phyloP scores from a whole-genome alignment of 23 red algal genomes.

The Pyropia haitanensis region DNA sequence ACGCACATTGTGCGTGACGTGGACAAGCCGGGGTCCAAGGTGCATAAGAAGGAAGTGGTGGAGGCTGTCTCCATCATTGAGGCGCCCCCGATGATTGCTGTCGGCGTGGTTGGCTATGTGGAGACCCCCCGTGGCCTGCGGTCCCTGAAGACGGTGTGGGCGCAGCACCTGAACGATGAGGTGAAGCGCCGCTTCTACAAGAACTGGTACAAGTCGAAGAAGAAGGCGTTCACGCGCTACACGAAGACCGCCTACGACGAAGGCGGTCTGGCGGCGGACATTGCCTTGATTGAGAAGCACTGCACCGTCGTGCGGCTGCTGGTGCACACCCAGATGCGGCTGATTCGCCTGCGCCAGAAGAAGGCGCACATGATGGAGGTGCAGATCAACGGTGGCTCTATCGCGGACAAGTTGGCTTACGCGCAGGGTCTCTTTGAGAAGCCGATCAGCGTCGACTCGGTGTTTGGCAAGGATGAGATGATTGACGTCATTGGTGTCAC shows the following conservation, averaged over 20 bases:
- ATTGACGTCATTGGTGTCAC: conserved; percentile 97
- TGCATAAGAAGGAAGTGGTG: conserved; percentile 97
- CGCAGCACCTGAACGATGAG: conserved; percentile 97
- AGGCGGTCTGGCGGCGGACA: conserved; percentile 10
- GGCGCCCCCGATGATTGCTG: conserved; percentile 82
- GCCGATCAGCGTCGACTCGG: conserved; percentile 74
- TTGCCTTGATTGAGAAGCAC: conserved; percentile 76
- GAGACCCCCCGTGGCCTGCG: conserved; percentile 97
- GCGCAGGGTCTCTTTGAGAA: conserved; percentile 89
- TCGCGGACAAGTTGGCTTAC: conserved; percentile 88
- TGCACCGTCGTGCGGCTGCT: conserved; percentile 83
- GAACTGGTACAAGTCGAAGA: conserved; percentile 99
- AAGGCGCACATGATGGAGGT: conserved; percentile 95
- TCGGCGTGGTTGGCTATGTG: conserved; percentile 90
- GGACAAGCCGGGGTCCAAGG: conserved; percentile 93
- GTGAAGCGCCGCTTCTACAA: conserved; percentile 94
- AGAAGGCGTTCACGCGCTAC: conserved; percentile 99
- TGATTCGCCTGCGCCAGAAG: conserved; percentile 91
- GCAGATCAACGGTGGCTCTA: conserved; percentile 93
- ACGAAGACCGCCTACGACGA: conserved; percentile 84
- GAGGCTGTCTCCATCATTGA: conserved; percentile 91
- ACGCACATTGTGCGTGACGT: conserved; percentile 96
- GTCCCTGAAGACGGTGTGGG: conserved; percentile 87
- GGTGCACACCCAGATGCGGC: conserved; percentile 94
- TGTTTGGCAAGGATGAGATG: conserved; percentile 93